These are phyloP conservation scores for Lactarius vividus DNA, from an alignment of 768 basidiomycete species.

Conservation along the genomic window DNA sequence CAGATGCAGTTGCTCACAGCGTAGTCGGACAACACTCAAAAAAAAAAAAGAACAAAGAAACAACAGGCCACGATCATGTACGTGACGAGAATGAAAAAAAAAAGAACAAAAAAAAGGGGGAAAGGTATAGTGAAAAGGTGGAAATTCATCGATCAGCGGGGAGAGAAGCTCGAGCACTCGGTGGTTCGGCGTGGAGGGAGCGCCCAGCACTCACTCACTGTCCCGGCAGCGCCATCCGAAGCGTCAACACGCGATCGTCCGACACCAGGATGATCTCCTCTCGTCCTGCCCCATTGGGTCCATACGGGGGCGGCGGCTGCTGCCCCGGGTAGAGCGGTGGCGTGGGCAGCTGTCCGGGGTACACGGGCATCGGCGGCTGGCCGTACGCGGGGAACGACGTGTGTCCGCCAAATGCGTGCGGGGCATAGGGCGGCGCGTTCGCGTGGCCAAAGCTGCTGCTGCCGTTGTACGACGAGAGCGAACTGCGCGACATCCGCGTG, in stretches of 20 bases:
- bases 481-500: conserved; percentile 32
- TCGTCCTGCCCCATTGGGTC: conserved; percentile 51
- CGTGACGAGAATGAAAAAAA: not conserved
- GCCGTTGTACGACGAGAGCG: conserved; percentile 18
- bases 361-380: conserved; percentile 38
- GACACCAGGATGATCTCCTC: conserved; percentile 90
- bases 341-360: conserved; percentile 42
- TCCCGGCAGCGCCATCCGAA: conserved; percentile 48
- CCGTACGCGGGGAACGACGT: conserved; percentile 16
- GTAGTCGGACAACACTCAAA: conserved; percentile 26
- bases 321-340: conserved; percentile 32
- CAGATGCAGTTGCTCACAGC: conserved; percentile 25
- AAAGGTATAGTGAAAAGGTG: not conserved
- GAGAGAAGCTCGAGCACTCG: too few relatives aligned
- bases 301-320: conserved; percentile 37
- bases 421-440: conserved; percentile 4
- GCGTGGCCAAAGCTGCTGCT: conserved; percentile 7
- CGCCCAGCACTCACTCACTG: conserved; percentile 23
- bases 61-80: conserved; percentile 1
- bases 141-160: too few relatives aligned
- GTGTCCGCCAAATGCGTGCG: conserved; percentile 9
- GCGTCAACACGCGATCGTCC: conserved; percentile 77
- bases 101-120: too few relatives aligned
- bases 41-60: not conserved
- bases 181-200: not conserved